phyloP scores from a whole-genome alignment of 306 rosid species.

The Begonia peltatifolia region DNA sequence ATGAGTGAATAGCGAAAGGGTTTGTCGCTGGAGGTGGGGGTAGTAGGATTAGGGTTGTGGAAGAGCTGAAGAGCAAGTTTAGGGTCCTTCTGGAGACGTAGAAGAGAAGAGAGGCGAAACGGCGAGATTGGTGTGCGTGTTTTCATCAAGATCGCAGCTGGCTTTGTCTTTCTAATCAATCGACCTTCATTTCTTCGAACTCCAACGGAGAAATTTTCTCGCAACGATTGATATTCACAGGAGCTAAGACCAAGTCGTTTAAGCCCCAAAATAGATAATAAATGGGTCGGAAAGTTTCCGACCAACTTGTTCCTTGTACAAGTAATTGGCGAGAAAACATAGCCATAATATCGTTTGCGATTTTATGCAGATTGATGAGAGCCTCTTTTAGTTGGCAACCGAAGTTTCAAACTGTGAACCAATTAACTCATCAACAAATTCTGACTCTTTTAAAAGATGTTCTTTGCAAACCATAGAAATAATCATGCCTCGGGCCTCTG shows the following conservation, averaged over 20 bases:
- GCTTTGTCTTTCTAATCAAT: no score
- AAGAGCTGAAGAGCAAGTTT: constrained; percentile 47
- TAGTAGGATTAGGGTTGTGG: constrained; percentile 28
- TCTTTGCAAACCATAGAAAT: constrained; percentile 18
- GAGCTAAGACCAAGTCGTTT: no score
- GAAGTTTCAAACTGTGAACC: background rate
- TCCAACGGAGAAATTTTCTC: no score
- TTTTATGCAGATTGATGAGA: no score
- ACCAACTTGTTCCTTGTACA: no score
- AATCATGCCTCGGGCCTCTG: no score
- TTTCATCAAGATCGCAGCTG: constrained; percentile 13
- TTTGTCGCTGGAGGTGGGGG: constrained; percentile 4
- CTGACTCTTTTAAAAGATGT: constrained; percentile 13
- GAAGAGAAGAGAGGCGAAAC: constrained; percentile 55
- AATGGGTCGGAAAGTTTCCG: no score
- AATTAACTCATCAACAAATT: constrained; percentile 11
- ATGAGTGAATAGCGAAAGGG: constrained; percentile 42
- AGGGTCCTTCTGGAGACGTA: constrained; percentile 55
- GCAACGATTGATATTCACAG: no score
- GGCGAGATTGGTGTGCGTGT: constrained; percentile 42
- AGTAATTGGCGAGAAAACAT: no score
- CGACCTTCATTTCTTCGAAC: background rate
- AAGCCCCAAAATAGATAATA: no score
- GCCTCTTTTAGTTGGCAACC: no score
- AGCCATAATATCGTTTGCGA: no score